These are phyloP conservation scores for Primulina huaijiensis DNA, from an alignment of 257 asterid species.

Conservation along the genomic window DNA sequence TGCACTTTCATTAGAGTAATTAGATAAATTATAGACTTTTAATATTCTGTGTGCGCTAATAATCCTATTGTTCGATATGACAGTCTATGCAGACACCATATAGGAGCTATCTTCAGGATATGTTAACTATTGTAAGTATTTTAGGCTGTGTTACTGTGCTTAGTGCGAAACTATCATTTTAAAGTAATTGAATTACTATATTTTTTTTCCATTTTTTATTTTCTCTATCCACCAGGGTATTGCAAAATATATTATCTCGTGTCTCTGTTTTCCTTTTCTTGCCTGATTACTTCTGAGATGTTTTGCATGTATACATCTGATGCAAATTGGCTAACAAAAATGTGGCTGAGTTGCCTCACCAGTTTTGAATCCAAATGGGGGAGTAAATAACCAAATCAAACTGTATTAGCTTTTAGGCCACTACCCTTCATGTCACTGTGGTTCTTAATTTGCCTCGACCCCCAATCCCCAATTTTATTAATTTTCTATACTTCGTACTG, in stretches of 20 bases:
- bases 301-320: background rate
- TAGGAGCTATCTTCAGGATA: conserved; percentile 79
- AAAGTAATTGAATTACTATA: background rate
- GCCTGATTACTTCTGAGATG: background rate
- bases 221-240: background rate
- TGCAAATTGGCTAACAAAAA: background rate
- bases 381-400: background rate
- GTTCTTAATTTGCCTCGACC: background rate
- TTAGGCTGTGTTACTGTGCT: conserved; percentile 13
- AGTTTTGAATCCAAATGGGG: background rate
- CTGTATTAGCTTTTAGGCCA: background rate
- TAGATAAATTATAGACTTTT: background rate
- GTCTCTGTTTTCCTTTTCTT: no score
- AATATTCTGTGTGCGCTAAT: background rate
- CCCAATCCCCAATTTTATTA: background rate
- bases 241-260: background rate
- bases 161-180: background rate
- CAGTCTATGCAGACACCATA: conserved; percentile 93
- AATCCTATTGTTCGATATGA: conserved; percentile 3
- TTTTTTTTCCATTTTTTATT: no score
- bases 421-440: background rate
- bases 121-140: conserved; percentile 73
- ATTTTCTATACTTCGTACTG: background rate
- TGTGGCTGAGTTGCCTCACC: background rate
- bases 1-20: background rate